Evolutionary conservation across 345 rosid species (phyloP), one percentile per base, ranked within the genome.

Genomic region (Trapa incisa): DNA sequence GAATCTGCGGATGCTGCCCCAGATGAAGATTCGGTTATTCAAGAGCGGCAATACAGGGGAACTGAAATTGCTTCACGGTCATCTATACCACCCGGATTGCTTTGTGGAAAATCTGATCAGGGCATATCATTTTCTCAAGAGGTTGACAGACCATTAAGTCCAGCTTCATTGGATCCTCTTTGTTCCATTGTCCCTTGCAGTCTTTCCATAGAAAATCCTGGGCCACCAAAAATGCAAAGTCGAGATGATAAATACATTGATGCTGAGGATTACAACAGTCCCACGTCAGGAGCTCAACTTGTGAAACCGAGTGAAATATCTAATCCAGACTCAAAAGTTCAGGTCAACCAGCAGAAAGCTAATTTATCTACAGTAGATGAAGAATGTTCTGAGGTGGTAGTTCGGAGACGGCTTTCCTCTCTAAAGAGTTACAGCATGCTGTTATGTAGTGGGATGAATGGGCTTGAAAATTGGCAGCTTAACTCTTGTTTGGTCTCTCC

Each of bases 171-270:
- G 45, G 93, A 85, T 75, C 88, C 89, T 72, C 93, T 87, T 75
- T 85, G 93, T 78, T 85, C 89, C 33, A 32, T 85, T 74, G 89
- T 87, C 68, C 88, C 88, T 61, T 87, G 93, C 75, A 85, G 89
- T 67, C 70, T 87, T 62, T 73, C 89, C 52, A n/a, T 68, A 37
- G 86, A 78, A 62, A 58, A 70, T 74, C 65, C 70, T 48, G 67
- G 42, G 66, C 70, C 75, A 65, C 60, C 71, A 32, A 71, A 53
- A 60, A 68, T 45, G 65, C 70, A 61, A 66, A 48, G 69, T 64
- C 74, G 66, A 67, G 76, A 68, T 70, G 67, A 56, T 64, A 65
- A 61, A 45, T 74, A 71, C 61, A 75, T 6, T 72, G 68, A 65
- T 76, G 71, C 76, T 61, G 71, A 76, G 71, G 76, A 70, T 67